phyloP scores from a whole-genome alignment of 371 early-diverging fungal genomes.

The Neoconidiobolus thromboides region DNA sequence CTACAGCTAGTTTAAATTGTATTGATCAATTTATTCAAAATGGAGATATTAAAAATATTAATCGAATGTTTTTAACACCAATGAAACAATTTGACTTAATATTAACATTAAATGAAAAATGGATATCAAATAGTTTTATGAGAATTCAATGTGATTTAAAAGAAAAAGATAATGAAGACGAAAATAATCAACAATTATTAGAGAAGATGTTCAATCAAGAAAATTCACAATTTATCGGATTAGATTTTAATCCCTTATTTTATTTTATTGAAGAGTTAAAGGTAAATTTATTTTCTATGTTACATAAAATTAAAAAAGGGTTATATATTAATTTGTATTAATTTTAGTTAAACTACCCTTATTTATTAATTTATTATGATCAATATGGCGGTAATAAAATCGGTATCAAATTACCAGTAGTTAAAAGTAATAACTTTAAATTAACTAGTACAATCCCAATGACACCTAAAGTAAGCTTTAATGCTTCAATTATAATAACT shows the following conservation, averaged over 20 bases:
- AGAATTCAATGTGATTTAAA: conserved; percentile 25
- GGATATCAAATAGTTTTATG: conserved; percentile 35
- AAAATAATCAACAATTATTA: conserved; percentile 6
- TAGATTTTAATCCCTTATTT: conserved; percentile 42
- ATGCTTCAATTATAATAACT: neutral
- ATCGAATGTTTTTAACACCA: conserved; percentile 40
- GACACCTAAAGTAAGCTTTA: neutral
- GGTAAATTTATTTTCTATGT: conserved; percentile 11
- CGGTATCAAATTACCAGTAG: conserved; percentile 24
- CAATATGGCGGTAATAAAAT: conserved; percentile 55
- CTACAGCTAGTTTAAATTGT: conserved; percentile 30
- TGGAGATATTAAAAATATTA: neutral
- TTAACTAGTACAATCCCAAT: neutral
- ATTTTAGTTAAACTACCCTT: conserved; percentile 12
- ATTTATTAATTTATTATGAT: conserved; percentile 45
- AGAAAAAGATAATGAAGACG: neutral
- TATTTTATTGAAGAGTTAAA: conserved; percentile 37
- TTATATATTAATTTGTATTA: neutral
- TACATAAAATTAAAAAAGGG: too few relatives aligned
- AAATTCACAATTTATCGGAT: conserved; percentile 9
- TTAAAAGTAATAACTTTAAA: neutral
- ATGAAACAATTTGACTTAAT: conserved; percentile 43
- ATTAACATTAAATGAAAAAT: conserved; percentile 28
- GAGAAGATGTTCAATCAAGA: conserved; percentile 8
- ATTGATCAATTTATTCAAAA: conserved; percentile 19